These are phyloP conservation scores for Haberlea rhodopensis DNA, from an alignment of 257 asterid genomes.

Conservation along the genomic window DNA sequence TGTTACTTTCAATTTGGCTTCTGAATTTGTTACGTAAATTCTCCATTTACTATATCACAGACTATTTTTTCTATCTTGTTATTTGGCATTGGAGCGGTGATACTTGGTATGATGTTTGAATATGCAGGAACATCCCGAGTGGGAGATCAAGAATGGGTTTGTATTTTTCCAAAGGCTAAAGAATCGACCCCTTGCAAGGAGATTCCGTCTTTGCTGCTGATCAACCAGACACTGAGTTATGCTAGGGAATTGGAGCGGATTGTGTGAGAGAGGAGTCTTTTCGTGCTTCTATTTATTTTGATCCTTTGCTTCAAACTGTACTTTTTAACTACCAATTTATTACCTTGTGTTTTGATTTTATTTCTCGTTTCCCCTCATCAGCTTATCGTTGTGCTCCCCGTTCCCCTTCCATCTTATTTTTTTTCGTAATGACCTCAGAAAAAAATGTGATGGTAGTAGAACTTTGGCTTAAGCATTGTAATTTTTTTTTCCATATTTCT, in stretches of 20 bases:
- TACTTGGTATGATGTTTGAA: constrained; percentile 1
- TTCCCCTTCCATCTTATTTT: no score
- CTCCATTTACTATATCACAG: no score
- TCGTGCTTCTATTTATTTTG: not conserved
- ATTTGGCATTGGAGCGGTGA: not conserved
- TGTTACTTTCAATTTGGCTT: not conserved
- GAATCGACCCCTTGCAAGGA: constrained; percentile 84
- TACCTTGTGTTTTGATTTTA: not conserved
- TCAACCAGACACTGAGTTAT: constrained; percentile 88
- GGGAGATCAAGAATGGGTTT: constrained; percentile 68
- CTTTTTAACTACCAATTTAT: not conserved
- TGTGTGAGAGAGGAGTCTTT: constrained; percentile 42
- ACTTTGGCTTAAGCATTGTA: no score
- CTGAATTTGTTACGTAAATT: no score
- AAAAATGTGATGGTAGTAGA: no score
- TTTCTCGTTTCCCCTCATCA: not conserved
- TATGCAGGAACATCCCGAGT: constrained; percentile 85
- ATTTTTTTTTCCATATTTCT: no score
- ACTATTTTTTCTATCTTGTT: not conserved
- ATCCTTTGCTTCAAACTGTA: not conserved
- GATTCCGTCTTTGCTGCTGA: constrained; percentile 89
- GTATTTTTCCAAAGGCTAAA: constrained; percentile 72
- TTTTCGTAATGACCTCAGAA: no score
- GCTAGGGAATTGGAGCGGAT: constrained; percentile 93
- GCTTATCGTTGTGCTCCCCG: no score